A percentile compares a stretch with the other conserved stretches of the same genome.
These are phyloP conservation scores for Alopecurus myosuroides DNA, from an alignment of 176 grass and related monocot species.

Conservation along the genomic window DNA sequence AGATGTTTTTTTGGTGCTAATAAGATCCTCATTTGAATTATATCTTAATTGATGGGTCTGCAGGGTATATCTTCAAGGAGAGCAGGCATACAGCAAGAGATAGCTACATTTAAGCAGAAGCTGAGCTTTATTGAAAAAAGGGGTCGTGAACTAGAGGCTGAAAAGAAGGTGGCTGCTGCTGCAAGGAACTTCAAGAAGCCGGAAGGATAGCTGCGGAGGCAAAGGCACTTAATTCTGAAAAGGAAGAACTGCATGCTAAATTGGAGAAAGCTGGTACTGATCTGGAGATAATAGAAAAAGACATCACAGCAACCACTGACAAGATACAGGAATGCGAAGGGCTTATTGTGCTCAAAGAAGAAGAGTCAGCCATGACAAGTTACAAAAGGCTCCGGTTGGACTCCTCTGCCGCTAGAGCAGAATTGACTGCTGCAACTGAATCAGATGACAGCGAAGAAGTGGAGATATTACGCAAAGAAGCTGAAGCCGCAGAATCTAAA, in stretches of 20 bases:
- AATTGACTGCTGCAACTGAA: conserved; percentile 78
- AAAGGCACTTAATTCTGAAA: conserved; percentile 75
- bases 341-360: conserved; percentile 75
- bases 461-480: conserved; percentile 60
- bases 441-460: conserved; percentile 67
- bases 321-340: conserved; percentile 75
- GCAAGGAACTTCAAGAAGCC: conserved; percentile 95
- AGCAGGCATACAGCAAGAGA: conserved; percentile 73
- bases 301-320: conserved; percentile 52
- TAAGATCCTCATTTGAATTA: conserved; percentile 8
- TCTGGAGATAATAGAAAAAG: conserved; percentile 67
- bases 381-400: conserved; percentile 77
- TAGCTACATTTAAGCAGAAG: conserved; percentile 68
- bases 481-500: conserved; percentile 73
- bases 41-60: conserved; percentile 29
- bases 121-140: conserved; percentile 87
- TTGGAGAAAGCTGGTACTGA: conserved; percentile 61
- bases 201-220: conserved; percentile 82
- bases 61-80: conserved; percentile 81
- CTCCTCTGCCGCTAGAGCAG: conserved; percentile 70
- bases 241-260: conserved; percentile 69
- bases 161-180: conserved; percentile 95
- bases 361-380: conserved; percentile 73
- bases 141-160: conserved; percentile 80
- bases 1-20: neutral